Evolutionary conservation across 441 rosid genomes (phyloP).

Genomic region (Populus hybrid): DNA sequence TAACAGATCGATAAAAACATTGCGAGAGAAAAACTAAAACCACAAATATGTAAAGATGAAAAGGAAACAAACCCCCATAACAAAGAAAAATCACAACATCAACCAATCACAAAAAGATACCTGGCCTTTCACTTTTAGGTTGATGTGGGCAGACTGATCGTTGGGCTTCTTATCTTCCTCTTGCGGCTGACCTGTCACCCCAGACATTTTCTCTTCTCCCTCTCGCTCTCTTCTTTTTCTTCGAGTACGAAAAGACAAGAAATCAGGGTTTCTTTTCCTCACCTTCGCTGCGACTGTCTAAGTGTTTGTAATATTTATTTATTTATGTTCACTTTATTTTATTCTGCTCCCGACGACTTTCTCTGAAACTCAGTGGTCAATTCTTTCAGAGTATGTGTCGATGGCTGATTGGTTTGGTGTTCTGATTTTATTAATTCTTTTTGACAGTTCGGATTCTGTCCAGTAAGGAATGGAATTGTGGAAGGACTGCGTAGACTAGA

Average conservation of each 20-base stretch:
- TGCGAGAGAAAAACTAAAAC: not conserved
- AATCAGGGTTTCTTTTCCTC: not conserved
- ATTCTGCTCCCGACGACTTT: not conserved
- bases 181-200: slow-evolving; percentile 22
- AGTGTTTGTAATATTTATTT: not conserved
- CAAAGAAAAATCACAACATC: not conserved
- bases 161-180: slow-evolving; percentile 88
- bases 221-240: not conserved
- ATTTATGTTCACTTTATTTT: not conserved
- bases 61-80: not conserved
- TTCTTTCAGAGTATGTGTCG: not conserved
- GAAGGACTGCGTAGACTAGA: not conserved
- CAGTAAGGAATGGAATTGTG: not conserved
- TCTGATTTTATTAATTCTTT: not conserved
- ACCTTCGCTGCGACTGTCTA: not conserved
- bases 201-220: slow-evolving; percentile 27
- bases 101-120: slow-evolving; percentile 26
- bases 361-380: not conserved
- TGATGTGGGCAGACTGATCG: slow-evolving; percentile 67
- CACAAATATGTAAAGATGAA: not conserved
- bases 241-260: not conserved
- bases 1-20: not conserved
- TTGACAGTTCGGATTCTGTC: not conserved
- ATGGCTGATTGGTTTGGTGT: not conserved
- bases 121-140: slow-evolving; percentile 94